Conservation (phyloP, 768 basidiomycete species). For the Coprinellus aureogranulatus region DNA sequence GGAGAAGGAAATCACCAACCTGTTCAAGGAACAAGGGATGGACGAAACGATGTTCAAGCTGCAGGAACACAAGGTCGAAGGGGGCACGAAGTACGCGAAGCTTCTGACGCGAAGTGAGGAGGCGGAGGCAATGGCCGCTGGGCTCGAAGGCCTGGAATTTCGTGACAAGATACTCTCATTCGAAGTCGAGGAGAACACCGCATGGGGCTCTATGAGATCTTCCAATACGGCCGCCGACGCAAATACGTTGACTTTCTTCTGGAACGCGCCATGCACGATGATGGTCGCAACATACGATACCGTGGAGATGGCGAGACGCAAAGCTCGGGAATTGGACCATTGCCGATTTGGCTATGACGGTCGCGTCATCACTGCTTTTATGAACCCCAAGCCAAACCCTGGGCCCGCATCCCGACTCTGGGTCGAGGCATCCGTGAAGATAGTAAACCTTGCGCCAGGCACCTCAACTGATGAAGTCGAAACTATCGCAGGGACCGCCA, state of each 20-base stretch:
- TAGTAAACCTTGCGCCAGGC: conserved; percentile 5
- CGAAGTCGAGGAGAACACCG: conserved; percentile 39
- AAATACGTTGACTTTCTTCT: conserved; percentile 47
- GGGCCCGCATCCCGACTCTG: conserved; percentile 15
- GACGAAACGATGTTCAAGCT: conserved; percentile 4
- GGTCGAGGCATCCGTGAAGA: neutral
- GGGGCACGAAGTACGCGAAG: conserved; percentile 36
- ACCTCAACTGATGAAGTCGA: neutral
- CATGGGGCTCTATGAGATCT: conserved; percentile 41
- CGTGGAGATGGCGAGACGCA: conserved; percentile 29
- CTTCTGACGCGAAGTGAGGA: conserved; percentile 42
- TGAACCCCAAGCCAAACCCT: conserved; percentile 40
- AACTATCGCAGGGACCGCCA: neutral
- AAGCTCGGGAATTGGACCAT: conserved; percentile 37
- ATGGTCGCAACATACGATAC: conserved; percentile 44
- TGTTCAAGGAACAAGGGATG: conserved; percentile 14
- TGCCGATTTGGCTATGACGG: conserved; percentile 32
- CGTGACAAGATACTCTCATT: conserved; percentile 40
- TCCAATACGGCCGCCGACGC: conserved; percentile 14
- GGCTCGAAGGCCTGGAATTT: conserved; percentile 50
- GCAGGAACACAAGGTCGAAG: conserved; percentile 18
- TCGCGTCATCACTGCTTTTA: conserved; percentile 44
- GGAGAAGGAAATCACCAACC: conserved; percentile 9
- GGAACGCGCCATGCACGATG: conserved; percentile 46
- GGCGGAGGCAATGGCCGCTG: conserved; percentile 38